Evolutionary conservation across 257 asterid genomes (phyloP).

Genomic region (Solanum bukasovii): DNA sequence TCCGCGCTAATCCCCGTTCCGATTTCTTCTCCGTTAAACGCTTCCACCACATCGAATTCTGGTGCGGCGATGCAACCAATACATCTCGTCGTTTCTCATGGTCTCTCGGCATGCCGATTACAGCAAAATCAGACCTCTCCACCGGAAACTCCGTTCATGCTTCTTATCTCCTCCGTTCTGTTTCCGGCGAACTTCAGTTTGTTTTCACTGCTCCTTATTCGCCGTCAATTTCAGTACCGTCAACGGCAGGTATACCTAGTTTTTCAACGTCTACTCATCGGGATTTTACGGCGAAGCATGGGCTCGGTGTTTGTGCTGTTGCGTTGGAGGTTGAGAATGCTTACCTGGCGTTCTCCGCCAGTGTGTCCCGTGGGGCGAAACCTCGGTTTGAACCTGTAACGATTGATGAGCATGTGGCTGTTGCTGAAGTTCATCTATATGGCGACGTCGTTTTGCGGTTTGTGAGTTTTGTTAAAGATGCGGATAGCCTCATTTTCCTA

Average conservation of each 20-base stretch:
- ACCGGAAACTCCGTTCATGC: constrained; percentile 87
- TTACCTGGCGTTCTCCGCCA: constrained; percentile 33
- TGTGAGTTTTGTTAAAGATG: constrained; percentile 24
- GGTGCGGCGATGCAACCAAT: constrained; percentile 89
- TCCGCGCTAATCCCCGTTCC: constrained; percentile 49
- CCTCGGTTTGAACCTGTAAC: constrained; percentile 40
- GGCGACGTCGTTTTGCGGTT: constrained; percentile 69
- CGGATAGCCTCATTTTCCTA: constrained; percentile 15
- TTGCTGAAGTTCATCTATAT: constrained; percentile 66
- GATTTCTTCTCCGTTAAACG: constrained; percentile 51
- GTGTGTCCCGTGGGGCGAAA: constrained; percentile 62
- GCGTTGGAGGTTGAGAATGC: constrained; percentile 59
- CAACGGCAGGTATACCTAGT: constrained; percentile 56
- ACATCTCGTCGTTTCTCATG: constrained; percentile 67
- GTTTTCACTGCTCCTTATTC: constrained; percentile 89
- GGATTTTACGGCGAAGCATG: constrained; percentile 52
- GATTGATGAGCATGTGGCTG: constrained; percentile 23
- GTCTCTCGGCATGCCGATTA: constrained; percentile 81
- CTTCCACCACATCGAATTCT: constrained; percentile 85
- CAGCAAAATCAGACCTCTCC: constrained; percentile 79
- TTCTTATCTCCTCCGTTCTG: constrained; percentile 73
- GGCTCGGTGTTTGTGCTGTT: constrained; percentile 77
- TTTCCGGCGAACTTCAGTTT: constrained; percentile 52
- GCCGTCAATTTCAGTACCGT: constrained; percentile 24
- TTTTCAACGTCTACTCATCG: constrained; percentile 37